Evolutionary conservation across 1,139 yeast genomes (phyloP), one percentile per base, ranked within the genome.

Genomic region (Debaryomyces psychrophilus): DNA sequence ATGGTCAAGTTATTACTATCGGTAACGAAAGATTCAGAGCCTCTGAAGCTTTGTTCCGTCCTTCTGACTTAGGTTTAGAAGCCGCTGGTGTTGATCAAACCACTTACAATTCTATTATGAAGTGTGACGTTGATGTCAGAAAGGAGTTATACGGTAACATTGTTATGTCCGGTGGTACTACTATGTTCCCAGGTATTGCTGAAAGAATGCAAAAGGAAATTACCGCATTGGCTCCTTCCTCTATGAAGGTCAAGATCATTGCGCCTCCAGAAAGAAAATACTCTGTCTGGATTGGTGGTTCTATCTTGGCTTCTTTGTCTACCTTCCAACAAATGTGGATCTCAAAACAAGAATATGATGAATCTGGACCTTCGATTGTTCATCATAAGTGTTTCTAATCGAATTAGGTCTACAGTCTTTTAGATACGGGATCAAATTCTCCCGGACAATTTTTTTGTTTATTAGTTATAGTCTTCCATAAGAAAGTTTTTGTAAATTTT

Each of bases 261-360:
- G 98, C 99, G 74, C 97, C 98, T 63, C 98, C 98, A 65, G 98
- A 93, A 81, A 88, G 99, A 83, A 93, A 93, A 81, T 93, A 90
- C 92, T 90, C 97, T 72, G 97, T 92, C 83, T 93, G 99, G 99
- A 93, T 93, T 62, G 99, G 99, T 84, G 99, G 99, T 83, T 92
- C 98, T 64, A 93, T 93, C 70, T 87, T 93, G 79, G 97, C 99
- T 63, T 90, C 97, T 55, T 86, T 93, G 74, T 90, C 97, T 58
- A 93, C 98, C 74, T 93, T 93, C 97, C 97, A 92, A 85, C 97
- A 90, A 81, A 90, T 90, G 97, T 90, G 97, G 97, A 89, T 90
- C 86, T 90, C 97, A 72, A 90, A 92, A 83, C 97, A 90, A 82
- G 97, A 90, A 82, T 92, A 92, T 86, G 98, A 93, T 85, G 99